Evolutionary conservation across 371 early-diverging fungal genomes (phyloP).

Genomic region (Haplosporangium sp.): DNA sequence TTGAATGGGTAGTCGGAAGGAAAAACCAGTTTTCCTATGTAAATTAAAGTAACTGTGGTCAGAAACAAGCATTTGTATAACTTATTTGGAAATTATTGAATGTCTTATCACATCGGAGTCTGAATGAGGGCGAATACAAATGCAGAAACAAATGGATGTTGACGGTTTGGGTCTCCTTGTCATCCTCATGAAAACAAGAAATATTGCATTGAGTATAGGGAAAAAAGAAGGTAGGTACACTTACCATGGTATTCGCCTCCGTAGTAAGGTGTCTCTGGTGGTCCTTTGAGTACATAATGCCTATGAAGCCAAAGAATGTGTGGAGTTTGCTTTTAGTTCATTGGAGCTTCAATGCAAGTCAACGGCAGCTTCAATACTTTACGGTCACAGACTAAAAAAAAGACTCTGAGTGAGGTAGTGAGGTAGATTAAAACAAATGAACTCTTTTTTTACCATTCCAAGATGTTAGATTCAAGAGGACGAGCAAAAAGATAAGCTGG

Average conservation of each 20-base stretch:
- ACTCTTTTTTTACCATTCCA: constrained; percentile 84
- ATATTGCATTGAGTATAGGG: neutral
- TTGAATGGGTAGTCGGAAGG: constrained; percentile 97
- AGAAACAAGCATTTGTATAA: neutral
- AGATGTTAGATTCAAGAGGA: constrained; percentile 93
- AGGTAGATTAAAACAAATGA: neutral
- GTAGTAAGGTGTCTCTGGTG: constrained; percentile 91
- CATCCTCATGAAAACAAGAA: neutral
- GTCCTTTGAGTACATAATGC: constrained; percentile 96
- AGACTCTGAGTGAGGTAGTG: neutral
- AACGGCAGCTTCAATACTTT: neutral
- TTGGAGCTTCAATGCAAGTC: constrained; percentile 1
- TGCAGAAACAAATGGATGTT: neutral
- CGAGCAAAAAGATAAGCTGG: constrained; percentile 74
- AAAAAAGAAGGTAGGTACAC: constrained; percentile 5
- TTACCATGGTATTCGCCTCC: constrained; percentile 95
- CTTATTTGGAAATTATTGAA: too few species aligned
- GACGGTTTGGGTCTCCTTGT: neutral
- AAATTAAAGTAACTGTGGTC: neutral
- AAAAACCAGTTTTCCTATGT: constrained; percentile 83
- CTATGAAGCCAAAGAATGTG: constrained; percentile 55
- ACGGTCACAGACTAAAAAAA: constrained; percentile 1
- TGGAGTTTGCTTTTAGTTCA: too few species aligned
- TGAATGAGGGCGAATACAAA: too few species aligned
- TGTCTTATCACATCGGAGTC: too few species aligned